Conservation (phyloP, 192 early-diverging fungal species). For the Gigaspora rosea region DNA sequence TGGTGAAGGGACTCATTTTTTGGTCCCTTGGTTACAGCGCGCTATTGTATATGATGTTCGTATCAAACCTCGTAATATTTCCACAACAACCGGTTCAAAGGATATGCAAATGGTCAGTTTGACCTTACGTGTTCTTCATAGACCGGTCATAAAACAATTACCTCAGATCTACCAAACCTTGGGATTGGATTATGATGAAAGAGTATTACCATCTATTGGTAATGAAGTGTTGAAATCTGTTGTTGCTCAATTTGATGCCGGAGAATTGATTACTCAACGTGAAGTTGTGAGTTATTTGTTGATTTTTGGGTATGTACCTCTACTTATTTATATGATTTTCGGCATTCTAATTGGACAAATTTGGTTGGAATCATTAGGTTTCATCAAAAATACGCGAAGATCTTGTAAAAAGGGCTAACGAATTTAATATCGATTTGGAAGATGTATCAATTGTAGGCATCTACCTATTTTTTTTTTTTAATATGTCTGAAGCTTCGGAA, state of each 20-base stretch:
- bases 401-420: conserved; percentile 82
- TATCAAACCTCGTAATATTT: conserved; percentile 94
- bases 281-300: conserved; percentile 61
- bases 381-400: conserved; percentile 92
- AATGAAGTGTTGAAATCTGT: conserved; percentile 99
- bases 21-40: conserved; percentile 95
- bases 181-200: conserved; percentile 95
- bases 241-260: conserved; percentile 98
- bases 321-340: not conserved
- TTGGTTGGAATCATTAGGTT: conserved; percentile 47
- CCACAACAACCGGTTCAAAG: conserved; percentile 98
- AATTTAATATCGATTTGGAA: conserved; percentile 95
- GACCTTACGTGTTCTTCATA: conserved; percentile 89
- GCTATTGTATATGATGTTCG: conserved; percentile 91
- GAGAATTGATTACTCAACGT: conserved; percentile 98
- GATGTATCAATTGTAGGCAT: conserved; percentile 93
- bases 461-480: too few species aligned
- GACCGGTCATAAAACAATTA: conserved; percentile 76
- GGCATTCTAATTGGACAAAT: not conserved
- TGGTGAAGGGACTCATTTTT: conserved; percentile 96
- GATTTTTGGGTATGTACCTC: conserved; percentile 26
- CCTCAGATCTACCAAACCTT: conserved; percentile 87
- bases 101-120: conserved; percentile 99
- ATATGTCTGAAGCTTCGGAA: too few species aligned
- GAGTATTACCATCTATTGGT: conserved; percentile 96